phyloP scores from a whole-genome alignment of 2,329 filamentous ascomycete species.

The Pseudogymnoascus sp. region DNA sequence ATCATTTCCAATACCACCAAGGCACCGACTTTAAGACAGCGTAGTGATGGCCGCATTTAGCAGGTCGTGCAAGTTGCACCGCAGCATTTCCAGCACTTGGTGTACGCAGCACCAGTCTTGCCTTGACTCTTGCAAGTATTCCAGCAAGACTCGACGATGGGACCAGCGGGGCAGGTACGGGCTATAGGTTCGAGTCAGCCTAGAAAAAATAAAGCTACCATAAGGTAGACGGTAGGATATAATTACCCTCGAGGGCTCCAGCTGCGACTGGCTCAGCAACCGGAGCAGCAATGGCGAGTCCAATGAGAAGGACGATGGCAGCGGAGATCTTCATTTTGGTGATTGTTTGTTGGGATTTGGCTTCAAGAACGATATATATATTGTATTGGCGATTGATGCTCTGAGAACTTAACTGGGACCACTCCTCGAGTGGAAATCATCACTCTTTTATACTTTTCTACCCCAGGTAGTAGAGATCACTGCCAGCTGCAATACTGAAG shows the following conservation, averaged over 20 bases:
- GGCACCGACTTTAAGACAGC: not conserved
- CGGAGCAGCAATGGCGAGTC: not conserved
- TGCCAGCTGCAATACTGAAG: not conserved
- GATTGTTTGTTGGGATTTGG: not conserved
- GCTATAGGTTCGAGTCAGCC: not conserved
- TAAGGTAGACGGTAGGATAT: not conserved
- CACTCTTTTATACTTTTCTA: not conserved
- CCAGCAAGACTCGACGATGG: not conserved
- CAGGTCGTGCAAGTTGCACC: not conserved
- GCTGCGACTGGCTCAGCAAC: not conserved
- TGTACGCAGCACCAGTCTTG: constrained; percentile 6
- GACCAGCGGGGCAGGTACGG: not conserved
- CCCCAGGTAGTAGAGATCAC: too few species aligned
- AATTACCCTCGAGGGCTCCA: not conserved
- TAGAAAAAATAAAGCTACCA: not conserved
- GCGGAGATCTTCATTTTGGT: not conserved
- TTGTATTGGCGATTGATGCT: not conserved
- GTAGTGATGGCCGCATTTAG: not conserved
- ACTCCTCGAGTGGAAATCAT: not conserved
- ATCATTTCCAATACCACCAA: not conserved
- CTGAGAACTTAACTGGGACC: not conserved
- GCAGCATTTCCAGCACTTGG: not conserved
- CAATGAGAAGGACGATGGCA: not conserved
- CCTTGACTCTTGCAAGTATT: not conserved
- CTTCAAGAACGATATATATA: not conserved